Conservation (phyloP, 371 early-diverging fungal genomes). For the Mucor lusitanicus region DNA sequence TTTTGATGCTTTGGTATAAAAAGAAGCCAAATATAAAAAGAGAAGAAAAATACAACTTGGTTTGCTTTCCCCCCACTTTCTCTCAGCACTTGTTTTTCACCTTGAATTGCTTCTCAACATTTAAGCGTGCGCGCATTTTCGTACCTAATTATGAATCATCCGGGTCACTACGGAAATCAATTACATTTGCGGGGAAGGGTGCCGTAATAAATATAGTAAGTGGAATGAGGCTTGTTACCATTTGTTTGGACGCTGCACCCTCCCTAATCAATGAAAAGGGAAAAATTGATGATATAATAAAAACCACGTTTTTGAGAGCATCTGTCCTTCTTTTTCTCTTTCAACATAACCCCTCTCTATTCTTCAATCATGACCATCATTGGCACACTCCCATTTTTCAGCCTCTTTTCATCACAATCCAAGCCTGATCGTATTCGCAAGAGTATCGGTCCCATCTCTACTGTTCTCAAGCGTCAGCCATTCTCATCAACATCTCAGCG, state of each 20-base stretch:
- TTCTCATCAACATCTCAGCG: slow-evolving; percentile 20
- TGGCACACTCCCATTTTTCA: slow-evolving; percentile 28
- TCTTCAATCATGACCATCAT: slow-evolving; percentile 27
- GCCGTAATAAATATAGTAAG: slow-evolving; percentile 6
- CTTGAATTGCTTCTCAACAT: neutral
- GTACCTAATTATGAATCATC: slow-evolving; percentile 29
- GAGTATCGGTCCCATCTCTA: slow-evolving; percentile 40
- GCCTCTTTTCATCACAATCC: slow-evolving; percentile 31
- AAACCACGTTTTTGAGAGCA: slow-evolving; percentile 10
- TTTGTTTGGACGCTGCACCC: neutral
- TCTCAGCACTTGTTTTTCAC: neutral
- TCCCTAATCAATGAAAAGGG: neutral
- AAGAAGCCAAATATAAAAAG: neutral
- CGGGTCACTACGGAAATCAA: slow-evolving; percentile 26
- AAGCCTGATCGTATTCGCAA: slow-evolving; percentile 39
- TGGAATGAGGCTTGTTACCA: neutral
- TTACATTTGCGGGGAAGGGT: slow-evolving; percentile 1
- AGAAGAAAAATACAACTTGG: slow-evolving; percentile 2
- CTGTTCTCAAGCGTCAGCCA: slow-evolving; percentile 37
- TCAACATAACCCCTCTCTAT: neutral
- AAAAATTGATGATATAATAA: slow-evolving; percentile 2
- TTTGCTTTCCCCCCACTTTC: neutral
- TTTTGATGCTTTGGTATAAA: neutral
- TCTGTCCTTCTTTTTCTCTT: slow-evolving; percentile 5
- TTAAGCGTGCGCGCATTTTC: neutral